Conservation (phyloP, 2,329 filamentous ascomycete genomes). For the Epichloe sylvatica region DNA sequence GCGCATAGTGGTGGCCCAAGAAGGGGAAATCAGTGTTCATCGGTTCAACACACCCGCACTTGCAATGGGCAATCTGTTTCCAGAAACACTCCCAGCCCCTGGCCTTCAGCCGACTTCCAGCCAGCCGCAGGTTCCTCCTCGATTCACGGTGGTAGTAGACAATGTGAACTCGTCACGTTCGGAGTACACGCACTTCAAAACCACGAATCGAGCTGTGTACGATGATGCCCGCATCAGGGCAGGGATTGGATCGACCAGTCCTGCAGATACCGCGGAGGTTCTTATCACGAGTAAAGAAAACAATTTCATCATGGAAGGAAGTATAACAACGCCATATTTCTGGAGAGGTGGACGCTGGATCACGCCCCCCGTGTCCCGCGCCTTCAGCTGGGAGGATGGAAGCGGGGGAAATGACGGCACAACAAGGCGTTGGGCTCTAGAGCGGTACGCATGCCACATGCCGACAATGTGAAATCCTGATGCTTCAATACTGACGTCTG, state of each 20-base stretch:
- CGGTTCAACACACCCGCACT: constrained; percentile 23
- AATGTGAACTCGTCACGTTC: constrained; percentile 26
- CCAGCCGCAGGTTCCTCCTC: constrained; percentile 14
- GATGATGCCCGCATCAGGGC: constrained; percentile 51
- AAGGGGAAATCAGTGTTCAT: constrained; percentile 33
- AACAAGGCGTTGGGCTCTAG: constrained; percentile 69
- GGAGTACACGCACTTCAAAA: constrained; percentile 76
- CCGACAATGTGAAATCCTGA: not conserved
- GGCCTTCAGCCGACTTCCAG: constrained; percentile 9
- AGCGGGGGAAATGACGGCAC: constrained; percentile 75
- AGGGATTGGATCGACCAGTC: constrained; percentile 38
- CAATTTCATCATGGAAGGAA: constrained; percentile 70
- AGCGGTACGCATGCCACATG: constrained; percentile 31
- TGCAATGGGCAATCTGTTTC: constrained; percentile 41
- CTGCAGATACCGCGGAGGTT: constrained; percentile 50
- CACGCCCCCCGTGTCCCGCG: constrained; percentile 52
- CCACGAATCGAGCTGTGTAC: constrained; percentile 60
- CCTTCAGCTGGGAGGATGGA: constrained; percentile 24
- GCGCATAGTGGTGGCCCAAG: constrained; percentile 37
- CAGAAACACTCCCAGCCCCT: constrained; percentile 37
- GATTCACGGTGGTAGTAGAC: constrained; percentile 34
- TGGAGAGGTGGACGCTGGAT: constrained; percentile 61
- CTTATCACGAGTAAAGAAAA: constrained; percentile 51
- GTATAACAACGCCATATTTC: constrained; percentile 70
- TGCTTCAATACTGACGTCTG: not conserved